Evolutionary conservation across 1,139 yeast species (phyloP), one percentile per base, ranked within the genome.

Genomic region (Hansenula lynferdii): DNA sequence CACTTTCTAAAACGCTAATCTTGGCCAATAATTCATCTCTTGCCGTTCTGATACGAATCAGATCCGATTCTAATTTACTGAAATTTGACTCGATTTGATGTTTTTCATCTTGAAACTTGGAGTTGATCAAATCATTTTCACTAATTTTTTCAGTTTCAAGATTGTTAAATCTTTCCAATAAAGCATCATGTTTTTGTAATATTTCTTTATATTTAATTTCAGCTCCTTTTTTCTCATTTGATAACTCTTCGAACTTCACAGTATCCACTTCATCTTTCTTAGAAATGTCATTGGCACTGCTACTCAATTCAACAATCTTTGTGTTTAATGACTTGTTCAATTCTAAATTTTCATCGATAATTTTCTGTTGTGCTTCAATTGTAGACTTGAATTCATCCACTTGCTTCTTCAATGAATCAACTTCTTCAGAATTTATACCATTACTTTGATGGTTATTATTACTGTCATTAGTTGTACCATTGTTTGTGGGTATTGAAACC

Each of bases 1-100:
- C 74, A 1, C 77, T 67, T 50, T 76, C 77, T 40, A 83, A 61
- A 12, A 86, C 70, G 5, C 78, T 68, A 18, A 83, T 63, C 50
- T 85, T 87, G 3, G 87, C 72, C 33, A 83, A 63, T 28, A 87
- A 63, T 35, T 86, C 95, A 61, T 90, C 97, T 50, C 98, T 71
- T 22, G 81, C 77, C 0, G 89, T 72, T 53, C 98, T 72, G 36
- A 92, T 80, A 50, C 97, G 73, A 0, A 79, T 80, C 38, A 89
- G 68, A 59, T 89, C 96, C 33, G 69, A 70, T 54, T 90, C 96
- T 34, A 76, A 64, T 45, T 72, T 75, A 15, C 68, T 61, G 15
- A 81, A 59, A 43, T 72, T 72, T 12, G 61, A 60, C 42, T 70
- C 69, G 20, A 80, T 56, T 7, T 57, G 62, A 20, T 61, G 60